Base-by-base conservation (phyloP, 352 stramenopile genomes). In the Phytophthora ramorum region DNA sequence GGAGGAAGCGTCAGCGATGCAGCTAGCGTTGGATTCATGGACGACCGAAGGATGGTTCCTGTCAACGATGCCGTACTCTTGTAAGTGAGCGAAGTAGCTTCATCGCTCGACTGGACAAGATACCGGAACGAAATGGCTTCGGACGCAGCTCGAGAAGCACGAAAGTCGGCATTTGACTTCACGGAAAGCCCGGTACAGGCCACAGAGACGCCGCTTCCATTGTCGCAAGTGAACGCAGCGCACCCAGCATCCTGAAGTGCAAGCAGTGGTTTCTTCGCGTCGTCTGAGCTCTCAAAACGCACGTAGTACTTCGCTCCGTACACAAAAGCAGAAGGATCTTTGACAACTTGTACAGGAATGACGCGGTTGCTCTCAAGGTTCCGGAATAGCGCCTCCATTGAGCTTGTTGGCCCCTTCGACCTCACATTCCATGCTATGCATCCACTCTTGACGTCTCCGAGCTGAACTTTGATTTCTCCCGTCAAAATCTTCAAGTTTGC, bases 51-150 rank as follows among this genome's bases (percentile, higher is more conserved):
- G 1, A 92, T 87, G 14, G 61, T 45, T 3, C 80, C 80, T 8
- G 41, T 70, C 4, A 92, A 47, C 6, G 81, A 67, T 0, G 17
- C 49, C 0, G 65, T 40, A 20, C 76, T 69, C 16, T 69, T 57
- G 28, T 85, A 78, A 0, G 63, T 75, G 8, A 88, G 58, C 0
- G 48, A 41, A 0, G 46, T 54, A 0, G 65, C 63, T 19, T 71
- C 60, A 19, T 92, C 85, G 0, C 50, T 63, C 0, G 72, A 7
- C 19, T 92, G 81, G 3, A 90, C 65, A 0, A 63, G 30, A 63
- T 92, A 94, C 4, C 69, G 81, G 47, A 91, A 90, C 6, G 71
- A 78, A 45, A 92, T 52, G 1, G 66, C 75, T 26, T 81, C 62
- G 0, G 79, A 87, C 7, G 60, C 30, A 1, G 83, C 83, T 5